Percentiles rank a stretch among this genome's conserved stretches.
Evolutionary conservation across 139 green algal species (phyloP).

Genomic region (Limnomonas spitsbergensis): DNA sequence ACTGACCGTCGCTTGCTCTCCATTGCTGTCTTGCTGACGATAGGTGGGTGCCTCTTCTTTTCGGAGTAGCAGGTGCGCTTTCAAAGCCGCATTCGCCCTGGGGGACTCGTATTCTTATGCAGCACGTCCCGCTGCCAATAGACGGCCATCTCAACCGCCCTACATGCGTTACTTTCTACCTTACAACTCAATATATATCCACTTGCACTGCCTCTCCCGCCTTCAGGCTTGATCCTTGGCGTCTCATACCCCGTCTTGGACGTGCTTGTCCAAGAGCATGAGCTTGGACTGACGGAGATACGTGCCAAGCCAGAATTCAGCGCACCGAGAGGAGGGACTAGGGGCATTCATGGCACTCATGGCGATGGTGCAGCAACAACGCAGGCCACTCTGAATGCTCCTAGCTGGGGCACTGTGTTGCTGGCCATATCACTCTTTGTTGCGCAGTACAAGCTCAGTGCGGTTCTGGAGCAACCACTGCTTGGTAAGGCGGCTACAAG

Average conservation of each 20-base stretch:
- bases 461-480: constrained; percentile 1
- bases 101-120: too few species aligned
- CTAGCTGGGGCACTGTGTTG: constrained; percentile 20
- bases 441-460: constrained; percentile 27
- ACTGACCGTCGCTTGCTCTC: too few species aligned
- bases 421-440: constrained; percentile 30
- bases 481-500: too few species aligned
- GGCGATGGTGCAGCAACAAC: background rate
- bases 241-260: constrained; percentile 34
- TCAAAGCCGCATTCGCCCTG: background rate
- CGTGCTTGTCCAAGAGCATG: background rate
- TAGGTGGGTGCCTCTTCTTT: constrained; percentile 65
- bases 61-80: constrained; percentile 49
- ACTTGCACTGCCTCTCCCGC: too few species aligned
- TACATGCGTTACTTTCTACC: background rate
- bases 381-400: background rate
- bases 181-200: too few species aligned
- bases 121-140: background rate
- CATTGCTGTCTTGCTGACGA: background rate
- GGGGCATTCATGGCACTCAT: too few species aligned
- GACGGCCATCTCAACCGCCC: background rate
- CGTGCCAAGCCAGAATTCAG: too few species aligned
- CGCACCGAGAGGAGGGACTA: too few species aligned
- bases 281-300: too few species aligned
- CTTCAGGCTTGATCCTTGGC: constrained; percentile 44